A percentile compares a stretch with the other conserved stretches of the same genome.
phyloP scores from a whole-genome alignment of 139 green algal genomes.

The Diplosphaera chodatii region DNA sequence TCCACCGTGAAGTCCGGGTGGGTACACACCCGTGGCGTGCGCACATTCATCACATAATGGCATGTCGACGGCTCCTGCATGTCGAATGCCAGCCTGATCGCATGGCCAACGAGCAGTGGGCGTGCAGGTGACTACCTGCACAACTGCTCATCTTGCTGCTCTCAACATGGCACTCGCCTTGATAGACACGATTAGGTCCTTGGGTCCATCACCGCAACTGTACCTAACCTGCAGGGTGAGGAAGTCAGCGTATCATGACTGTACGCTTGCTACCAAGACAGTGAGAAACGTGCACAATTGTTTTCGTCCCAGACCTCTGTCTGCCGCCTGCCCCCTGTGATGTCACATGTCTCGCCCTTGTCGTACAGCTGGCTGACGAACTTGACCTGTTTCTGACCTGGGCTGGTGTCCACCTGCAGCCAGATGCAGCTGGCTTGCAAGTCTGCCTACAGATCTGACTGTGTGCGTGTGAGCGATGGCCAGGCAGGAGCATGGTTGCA shows the following conservation, averaged over 20 bases:
- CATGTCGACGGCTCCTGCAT: constrained; percentile 67
- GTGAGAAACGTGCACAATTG: too few species aligned
- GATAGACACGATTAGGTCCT: constrained; percentile 47
- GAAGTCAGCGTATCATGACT: too few species aligned
- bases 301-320: too few species aligned
- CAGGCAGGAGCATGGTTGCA: too few species aligned
- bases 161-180: constrained; percentile 8
- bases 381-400: constrained; percentile 21
- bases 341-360: constrained; percentile 54
- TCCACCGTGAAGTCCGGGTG: constrained; percentile 46
- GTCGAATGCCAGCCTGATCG: too few species aligned
- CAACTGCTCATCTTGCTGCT: too few species aligned
- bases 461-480: too few species aligned
- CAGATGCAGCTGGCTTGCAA: neutral
- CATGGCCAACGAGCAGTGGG: too few species aligned
- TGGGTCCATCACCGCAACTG: constrained; percentile 36
- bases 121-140: too few species aligned
- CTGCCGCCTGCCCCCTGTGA: constrained; percentile 39
- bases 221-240: constrained; percentile 51
- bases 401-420: constrained; percentile 32
- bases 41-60: constrained; percentile 61
- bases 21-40: constrained; percentile 67
- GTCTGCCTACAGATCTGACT: too few species aligned
- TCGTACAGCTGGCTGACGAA: constrained; percentile 63
- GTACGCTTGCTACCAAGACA: too few species aligned